These are phyloP conservation scores for Urtica urens DNA, from an alignment of 306 rosid species.

Conservation along the genomic window DNA sequence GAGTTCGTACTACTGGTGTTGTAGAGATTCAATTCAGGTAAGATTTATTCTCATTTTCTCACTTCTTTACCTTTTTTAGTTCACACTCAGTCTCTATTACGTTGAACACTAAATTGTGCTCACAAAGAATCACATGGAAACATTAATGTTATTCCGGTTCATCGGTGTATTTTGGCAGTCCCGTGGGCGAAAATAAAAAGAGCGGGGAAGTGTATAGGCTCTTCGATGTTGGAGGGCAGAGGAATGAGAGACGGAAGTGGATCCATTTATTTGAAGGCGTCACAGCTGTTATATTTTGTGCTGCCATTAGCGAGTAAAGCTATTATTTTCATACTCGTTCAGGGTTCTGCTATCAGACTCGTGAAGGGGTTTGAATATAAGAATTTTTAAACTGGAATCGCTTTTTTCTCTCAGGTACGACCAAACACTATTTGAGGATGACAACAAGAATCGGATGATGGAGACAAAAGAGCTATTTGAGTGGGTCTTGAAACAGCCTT, in stretches of 20 bases:
- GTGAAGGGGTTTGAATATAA: not conserved
- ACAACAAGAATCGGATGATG: constrained; percentile 84
- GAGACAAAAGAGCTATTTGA: constrained; percentile 94
- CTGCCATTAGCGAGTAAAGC: constrained; percentile 94
- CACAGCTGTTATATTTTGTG: constrained; percentile 96
- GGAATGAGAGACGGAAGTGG: constrained; percentile 99
- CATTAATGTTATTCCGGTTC: not conserved
- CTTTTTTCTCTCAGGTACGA: constrained; percentile 75
- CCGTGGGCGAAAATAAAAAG: constrained; percentile 95
- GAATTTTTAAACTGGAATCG: not conserved
- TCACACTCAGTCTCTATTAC: too few relatives aligned
- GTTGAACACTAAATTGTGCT: not conserved
- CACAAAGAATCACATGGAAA: not conserved
- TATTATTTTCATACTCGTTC: constrained; percentile 7
- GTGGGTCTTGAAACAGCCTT: constrained; percentile 93
- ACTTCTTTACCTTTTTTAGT: too few relatives aligned
- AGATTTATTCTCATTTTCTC: too few relatives aligned
- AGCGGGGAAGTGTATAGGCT: constrained; percentile 97
- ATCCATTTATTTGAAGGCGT: constrained; percentile 99
- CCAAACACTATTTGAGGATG: constrained; percentile 96
- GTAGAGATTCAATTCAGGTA: constrained; percentile 99
- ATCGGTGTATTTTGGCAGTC: constrained; percentile 52
- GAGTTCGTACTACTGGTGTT: constrained; percentile 96
- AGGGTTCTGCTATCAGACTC: constrained; percentile 4
- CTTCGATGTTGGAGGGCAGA: constrained; percentile 96